These are phyloP conservation scores for Candolleomyces eurysporus DNA, from an alignment of 768 basidiomycete species.

Conservation along the genomic window DNA sequence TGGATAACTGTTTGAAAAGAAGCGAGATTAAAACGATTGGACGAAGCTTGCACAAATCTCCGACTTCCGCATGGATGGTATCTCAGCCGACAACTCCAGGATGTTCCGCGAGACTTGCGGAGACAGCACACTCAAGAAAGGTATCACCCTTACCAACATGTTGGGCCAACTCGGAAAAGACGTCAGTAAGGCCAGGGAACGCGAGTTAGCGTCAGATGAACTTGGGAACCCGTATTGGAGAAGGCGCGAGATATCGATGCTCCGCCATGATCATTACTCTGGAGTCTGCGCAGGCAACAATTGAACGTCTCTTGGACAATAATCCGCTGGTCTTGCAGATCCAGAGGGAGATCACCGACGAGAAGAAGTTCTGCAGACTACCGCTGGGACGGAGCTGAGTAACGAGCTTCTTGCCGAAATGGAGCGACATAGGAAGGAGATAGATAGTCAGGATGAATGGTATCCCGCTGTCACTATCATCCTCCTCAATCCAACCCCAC, in stretches of 20 bases:
- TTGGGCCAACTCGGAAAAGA: constrained; percentile 36
- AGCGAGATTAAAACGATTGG: constrained; percentile 1
- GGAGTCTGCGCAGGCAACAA: constrained; percentile 39
- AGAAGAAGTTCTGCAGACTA: constrained; percentile 48
- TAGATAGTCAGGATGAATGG: constrained; percentile 48
- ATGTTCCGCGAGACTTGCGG: constrained; percentile 52
- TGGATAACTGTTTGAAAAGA: constrained; percentile 72
- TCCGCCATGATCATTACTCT: constrained; percentile 34
- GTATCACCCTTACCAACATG: constrained; percentile 48
- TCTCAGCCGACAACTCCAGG: constrained; percentile 40
- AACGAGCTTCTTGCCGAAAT: constrained; percentile 48
- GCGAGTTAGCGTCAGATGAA: constrained; percentile 29
- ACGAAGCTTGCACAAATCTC: too few relatives aligned
- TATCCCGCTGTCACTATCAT: constrained; percentile 14
- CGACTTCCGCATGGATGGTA: constrained; percentile 43
- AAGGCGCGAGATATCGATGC: too few relatives aligned
- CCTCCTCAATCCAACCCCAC: background rate
- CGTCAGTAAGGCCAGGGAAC: constrained; percentile 37
- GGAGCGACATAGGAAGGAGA: constrained; percentile 45
- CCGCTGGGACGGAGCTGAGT: constrained; percentile 51
- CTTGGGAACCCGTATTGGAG: constrained; percentile 42
- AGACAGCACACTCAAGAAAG: constrained; percentile 40
- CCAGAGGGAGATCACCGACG: constrained; percentile 54
- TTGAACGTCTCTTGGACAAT: constrained; percentile 40
- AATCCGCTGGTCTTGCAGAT: constrained; percentile 46